These are phyloP conservation scores for Lactifluus subvellereus DNA, from an alignment of 768 basidiomycete genomes.

Conservation along the genomic window DNA sequence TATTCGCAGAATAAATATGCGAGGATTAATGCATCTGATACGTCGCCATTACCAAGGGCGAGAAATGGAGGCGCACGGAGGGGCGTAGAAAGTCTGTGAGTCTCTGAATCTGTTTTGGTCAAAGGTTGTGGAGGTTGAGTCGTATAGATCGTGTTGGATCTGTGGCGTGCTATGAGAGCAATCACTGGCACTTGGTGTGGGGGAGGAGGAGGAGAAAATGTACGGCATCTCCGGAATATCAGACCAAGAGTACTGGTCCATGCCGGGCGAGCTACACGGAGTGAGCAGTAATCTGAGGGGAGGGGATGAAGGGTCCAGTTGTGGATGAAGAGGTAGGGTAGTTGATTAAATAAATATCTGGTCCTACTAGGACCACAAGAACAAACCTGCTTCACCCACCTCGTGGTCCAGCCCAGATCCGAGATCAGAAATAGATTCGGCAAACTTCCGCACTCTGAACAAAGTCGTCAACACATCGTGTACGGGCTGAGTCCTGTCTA, in stretches of 20 bases:
- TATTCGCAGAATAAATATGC: slow-evolving; percentile 5
- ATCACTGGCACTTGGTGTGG: neutral
- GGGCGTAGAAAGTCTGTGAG: neutral
- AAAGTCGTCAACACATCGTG: slow-evolving; percentile 12
- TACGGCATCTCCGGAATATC: neutral
- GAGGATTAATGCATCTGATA: slow-evolving; percentile 1
- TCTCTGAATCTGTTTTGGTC: neutral
- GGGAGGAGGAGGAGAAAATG: neutral
- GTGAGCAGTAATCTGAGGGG: neutral
- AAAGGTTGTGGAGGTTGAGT: neutral
- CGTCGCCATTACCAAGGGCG: neutral
- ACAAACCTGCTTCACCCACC: slow-evolving; percentile 5
- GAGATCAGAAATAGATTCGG: slow-evolving; percentile 15
- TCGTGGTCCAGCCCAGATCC: slow-evolving; percentile 15
- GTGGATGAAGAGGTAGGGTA: slow-evolving; percentile 9
- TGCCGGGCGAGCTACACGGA: neutral
- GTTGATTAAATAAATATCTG: slow-evolving; percentile 15
- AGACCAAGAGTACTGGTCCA: slow-evolving; percentile 6
- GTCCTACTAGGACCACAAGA: slow-evolving; percentile 14
- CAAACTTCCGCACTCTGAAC: slow-evolving; percentile 14
- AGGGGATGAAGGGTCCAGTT: neutral
- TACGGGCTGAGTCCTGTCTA: neutral
- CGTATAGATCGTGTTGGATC: neutral
- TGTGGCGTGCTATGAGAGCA: neutral
- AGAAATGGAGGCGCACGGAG: neutral